phyloP scores from a whole-genome alignment of 164 flowering plant genomes.

The Stephania yunnanensis region DNA sequence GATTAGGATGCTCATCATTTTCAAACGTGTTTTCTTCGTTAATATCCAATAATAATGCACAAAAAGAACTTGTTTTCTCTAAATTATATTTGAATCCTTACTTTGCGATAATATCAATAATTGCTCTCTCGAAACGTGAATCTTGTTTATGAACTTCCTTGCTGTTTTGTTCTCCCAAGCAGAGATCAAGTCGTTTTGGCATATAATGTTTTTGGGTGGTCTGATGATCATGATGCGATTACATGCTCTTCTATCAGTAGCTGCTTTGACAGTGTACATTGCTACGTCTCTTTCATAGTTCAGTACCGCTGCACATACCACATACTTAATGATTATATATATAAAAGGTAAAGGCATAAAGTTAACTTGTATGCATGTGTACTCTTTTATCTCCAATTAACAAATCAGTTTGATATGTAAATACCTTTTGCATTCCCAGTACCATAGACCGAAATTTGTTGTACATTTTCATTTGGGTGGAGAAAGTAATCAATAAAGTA shows the following conservation, averaged over 20 bases:
- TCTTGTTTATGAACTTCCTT: conserved; percentile 17
- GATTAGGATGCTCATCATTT: too few species aligned
- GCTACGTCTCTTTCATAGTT: conserved; percentile 39
- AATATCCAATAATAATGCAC: too few species aligned
- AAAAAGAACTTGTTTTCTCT: too few species aligned
- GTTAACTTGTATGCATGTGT: not conserved
- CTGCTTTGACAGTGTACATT: conserved; percentile 28
- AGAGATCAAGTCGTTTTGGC: conserved; percentile 31
- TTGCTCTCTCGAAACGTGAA: conserved; percentile 11
- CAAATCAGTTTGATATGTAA: not conserved
- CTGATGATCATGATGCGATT: conserved; percentile 26
- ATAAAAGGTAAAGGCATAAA: not conserved
- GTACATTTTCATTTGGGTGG: conserved; percentile 21
- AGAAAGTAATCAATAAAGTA: too few species aligned
- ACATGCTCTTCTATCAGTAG: conserved; percentile 27
- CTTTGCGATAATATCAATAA: not conserved
- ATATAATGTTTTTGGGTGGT: conserved; percentile 27
- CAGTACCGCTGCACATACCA: conserved; percentile 24
- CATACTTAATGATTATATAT: not conserved
- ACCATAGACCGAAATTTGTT: conserved; percentile 26
- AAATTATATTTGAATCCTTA: not conserved
- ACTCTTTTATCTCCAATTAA: not conserved
- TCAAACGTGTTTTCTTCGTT: too few species aligned
- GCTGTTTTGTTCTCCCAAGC: conserved; percentile 39
- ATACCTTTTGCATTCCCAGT: conserved; percentile 30